Conservation (phyloP, 371 early-diverging fungal species). For the Parasitella parasitica region DNA sequence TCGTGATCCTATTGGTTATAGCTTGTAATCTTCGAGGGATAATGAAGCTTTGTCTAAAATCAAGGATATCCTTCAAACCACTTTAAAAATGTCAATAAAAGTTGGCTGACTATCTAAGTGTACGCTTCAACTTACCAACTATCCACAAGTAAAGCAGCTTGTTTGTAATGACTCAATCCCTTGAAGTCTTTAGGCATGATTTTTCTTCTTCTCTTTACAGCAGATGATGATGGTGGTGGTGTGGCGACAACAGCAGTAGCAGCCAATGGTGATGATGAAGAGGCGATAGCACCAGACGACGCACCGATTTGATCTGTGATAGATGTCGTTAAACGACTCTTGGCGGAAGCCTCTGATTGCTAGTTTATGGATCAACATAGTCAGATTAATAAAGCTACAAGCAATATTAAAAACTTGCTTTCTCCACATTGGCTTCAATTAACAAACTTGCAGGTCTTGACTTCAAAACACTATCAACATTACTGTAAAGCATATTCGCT, state of each 20-base stretch:
- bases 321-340: constrained; percentile 6
- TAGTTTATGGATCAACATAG: constrained; percentile 7
- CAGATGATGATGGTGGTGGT: neutral
- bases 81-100: constrained; percentile 10
- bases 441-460: constrained; percentile 6
- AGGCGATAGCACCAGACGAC: constrained; percentile 7
- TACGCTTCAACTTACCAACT: constrained; percentile 15
- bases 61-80: constrained; percentile 4
- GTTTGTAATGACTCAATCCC: constrained; percentile 7
- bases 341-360: constrained; percentile 7
- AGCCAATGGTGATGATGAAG: constrained; percentile 1
- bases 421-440: constrained; percentile 4
- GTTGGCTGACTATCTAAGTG: constrained; percentile 8
- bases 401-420: constrained; percentile 6
- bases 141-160: constrained; percentile 8
- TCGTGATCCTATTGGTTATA: constrained; percentile 8
- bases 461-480: neutral
- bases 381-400: constrained; percentile 7
- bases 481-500: neutral
- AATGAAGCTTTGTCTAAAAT: constrained; percentile 10
- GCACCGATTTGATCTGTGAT: constrained; percentile 7
- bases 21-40: constrained; percentile 13
- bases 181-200: constrained; percentile 7
- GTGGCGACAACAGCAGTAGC: neutral
- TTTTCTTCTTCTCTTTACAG: constrained; percentile 7